Base-by-base conservation (phyloP, 2,329 filamentous ascomycete species). In the Fusarium coffeatum region DNA sequence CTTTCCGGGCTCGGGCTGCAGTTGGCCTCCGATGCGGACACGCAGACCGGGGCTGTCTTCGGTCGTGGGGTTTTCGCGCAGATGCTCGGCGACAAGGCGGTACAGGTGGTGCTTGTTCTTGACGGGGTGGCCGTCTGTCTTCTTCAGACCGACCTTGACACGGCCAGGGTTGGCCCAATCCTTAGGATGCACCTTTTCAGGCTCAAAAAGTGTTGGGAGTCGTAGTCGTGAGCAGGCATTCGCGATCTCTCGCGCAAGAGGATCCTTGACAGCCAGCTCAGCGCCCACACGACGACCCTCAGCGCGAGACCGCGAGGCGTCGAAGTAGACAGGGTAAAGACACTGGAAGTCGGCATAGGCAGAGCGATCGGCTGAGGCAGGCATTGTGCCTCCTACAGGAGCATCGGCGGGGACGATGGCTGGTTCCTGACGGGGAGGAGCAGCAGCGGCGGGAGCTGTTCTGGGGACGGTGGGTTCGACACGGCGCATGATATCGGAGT, bases 161-260 rank as follows among this genome's bases (percentile, higher is more conserved):
- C 96, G 87, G 6, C 96, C 96, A 15, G 96, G 96, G 83, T 99
- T 99, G 59, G 92, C 91, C 96, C 96, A 99, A 84, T 99, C 96
- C 82, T 96, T 95, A 9, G 96, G 96, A 81, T 99, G 96, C 65
- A 90, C 87, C 84, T 97, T 97, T 77, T 92, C 92, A 2, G 94
- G 93, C 83, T 99, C 96, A 79, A 98, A 92, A 10, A 96, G 89
- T 45, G 91, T 90, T 66, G 88, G 86, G 37, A 93, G 83, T 30
- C 90, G 88, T 64, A 97, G 86, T 47, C 86, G 82, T 43, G 90
- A 89, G 80, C 92, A 92, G n/a, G 94, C 95, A 78, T 93, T 91
- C 46, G 94, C 91, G 77, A 99, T 94, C 76, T 96, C 93, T 76
- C 92, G 88, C 10, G 96, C 96, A 43, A 99, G 87, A 28, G 96